Percentiles rank a stretch among this genome's conserved stretches.
These are phyloP conservation scores for Aspergillus glaucus DNA, from an alignment of 2,329 filamentous ascomycete species.

Conservation along the genomic window DNA sequence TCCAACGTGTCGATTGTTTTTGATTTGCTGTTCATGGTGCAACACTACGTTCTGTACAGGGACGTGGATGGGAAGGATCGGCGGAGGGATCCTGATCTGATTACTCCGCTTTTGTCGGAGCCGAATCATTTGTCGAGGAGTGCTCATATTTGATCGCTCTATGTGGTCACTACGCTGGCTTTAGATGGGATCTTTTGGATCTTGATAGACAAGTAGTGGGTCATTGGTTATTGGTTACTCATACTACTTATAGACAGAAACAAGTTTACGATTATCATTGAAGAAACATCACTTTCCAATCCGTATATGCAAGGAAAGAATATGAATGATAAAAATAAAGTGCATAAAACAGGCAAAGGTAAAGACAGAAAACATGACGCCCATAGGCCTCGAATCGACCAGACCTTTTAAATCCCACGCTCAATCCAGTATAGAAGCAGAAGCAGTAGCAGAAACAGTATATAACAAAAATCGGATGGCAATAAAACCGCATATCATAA, in stretches of 20 bases:
- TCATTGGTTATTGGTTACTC: too few relatives aligned
- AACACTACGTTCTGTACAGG: constrained; percentile 79
- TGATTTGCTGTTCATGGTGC: constrained; percentile 75
- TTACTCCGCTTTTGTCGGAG: constrained; percentile 25
- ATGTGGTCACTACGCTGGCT: too few relatives aligned
- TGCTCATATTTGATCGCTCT: constrained; percentile 1
- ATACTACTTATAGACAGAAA: too few relatives aligned
- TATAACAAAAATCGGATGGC: background rate
- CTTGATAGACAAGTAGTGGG: too few relatives aligned
- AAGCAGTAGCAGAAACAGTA: constrained; percentile 5
- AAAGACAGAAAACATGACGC: constrained; percentile 4
- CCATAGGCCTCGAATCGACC: background rate
- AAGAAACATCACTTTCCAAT: background rate
- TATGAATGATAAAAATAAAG: background rate
- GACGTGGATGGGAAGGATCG: constrained; percentile 18
- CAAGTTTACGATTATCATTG: background rate
- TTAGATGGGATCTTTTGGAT: too few relatives aligned
- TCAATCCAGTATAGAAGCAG: constrained; percentile 5
- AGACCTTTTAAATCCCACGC: constrained; percentile 4
- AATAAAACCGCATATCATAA: constrained; percentile 1
- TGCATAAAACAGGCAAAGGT: background rate
- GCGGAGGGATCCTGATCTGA: constrained; percentile 11
- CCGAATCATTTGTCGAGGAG: constrained; percentile 8
- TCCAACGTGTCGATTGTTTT: constrained; percentile 82
- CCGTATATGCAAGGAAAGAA: background rate